Evolutionary conservation across 495 filamentous ascomycete genomes (phyloP), one percentile per base, ranked within the genome.

Genomic region (Oleoguttula mirabilis): DNA sequence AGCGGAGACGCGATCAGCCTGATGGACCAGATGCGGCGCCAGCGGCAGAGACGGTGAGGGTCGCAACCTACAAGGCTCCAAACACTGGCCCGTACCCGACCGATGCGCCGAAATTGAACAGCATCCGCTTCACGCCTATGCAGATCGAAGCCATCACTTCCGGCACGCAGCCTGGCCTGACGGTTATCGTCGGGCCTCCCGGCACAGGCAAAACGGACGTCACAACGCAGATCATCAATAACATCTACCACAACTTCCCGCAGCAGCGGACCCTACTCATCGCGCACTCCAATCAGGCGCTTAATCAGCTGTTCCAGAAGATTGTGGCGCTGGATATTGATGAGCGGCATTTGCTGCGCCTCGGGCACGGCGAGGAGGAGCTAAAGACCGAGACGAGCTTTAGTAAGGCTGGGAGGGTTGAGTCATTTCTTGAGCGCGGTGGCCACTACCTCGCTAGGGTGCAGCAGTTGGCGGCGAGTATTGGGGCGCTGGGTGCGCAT

Each of bases 241-340:
- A 95, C 57, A 82, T 99, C 39, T 99, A 96, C 60, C 92, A 95
- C 66, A 90, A 94, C 63, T 96, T 94, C 58, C 90, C 92, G 12
- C 69, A 72, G 20, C 86, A 99, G 58, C 79, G 87, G 32, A 99
- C 88, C 0, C 66, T 99, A 19, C 76, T 99, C 28, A 79, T 99
- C 50, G 92, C 90, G 10, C 90, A 96, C 61, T 94, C 87, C 61
- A 99, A 99, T 54, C 90, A 99, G 57, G 90, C 90, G 0, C 65
- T 99, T 36, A 96, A 99, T 55, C 92, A 99, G 58, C 72, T 99
- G n/a, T 99, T 99, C 62, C 83, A 93, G 48, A 99, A 96, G 65
- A 96, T 99, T 45, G 80, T 85, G 28, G 82, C 79, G 4, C 68
- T 96, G 28, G 86, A 96, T 54, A 96, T 99, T 48, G 90, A 99